phyloP scores from a whole-genome alignment of 305 asterid genomes.

The Ilex paraguariensis region DNA sequence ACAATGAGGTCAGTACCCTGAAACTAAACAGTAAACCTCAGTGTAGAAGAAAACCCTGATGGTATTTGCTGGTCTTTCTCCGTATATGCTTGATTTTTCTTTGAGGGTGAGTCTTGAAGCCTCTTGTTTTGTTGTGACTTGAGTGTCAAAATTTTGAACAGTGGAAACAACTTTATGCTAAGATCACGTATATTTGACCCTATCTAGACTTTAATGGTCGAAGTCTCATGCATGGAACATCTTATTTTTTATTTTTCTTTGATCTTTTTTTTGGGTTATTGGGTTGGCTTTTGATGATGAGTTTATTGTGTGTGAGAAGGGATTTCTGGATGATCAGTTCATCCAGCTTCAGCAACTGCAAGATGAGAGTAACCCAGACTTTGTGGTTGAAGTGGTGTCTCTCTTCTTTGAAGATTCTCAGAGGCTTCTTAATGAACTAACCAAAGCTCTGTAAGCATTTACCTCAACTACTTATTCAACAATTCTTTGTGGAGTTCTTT shows the following conservation, averaged over 20 bases:
- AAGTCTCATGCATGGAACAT: background rate
- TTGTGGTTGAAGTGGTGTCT: conserved; percentile 31
- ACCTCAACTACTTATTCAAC: background rate
- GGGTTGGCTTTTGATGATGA: background rate
- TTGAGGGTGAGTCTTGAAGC: too few relatives aligned
- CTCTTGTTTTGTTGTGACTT: too few relatives aligned
- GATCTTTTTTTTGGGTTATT: background rate
- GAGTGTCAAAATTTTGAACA: too few relatives aligned
- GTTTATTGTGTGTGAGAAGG: conserved; percentile 8
- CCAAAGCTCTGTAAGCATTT: conserved; percentile 21
- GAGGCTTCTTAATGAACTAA: conserved; percentile 31
- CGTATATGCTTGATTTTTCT: too few relatives aligned
- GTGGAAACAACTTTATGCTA: too few relatives aligned
- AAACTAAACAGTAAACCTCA: too few relatives aligned
- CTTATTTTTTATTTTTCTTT: background rate
- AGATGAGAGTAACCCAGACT: conserved; percentile 36
- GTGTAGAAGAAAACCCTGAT: too few relatives aligned
- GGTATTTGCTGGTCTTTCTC: background rate
- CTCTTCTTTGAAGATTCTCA: conserved; percentile 36
- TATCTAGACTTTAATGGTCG: too few relatives aligned
- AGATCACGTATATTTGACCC: too few relatives aligned
- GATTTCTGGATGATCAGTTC: conserved; percentile 33
- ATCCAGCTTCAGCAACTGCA: conserved; percentile 33
- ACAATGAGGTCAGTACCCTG: conserved; percentile 20
- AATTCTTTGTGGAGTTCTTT: background rate